Evolutionary conservation across 2,329 filamentous ascomycete species (phyloP).

Genomic region (Davidsoniella eucalypti): DNA sequence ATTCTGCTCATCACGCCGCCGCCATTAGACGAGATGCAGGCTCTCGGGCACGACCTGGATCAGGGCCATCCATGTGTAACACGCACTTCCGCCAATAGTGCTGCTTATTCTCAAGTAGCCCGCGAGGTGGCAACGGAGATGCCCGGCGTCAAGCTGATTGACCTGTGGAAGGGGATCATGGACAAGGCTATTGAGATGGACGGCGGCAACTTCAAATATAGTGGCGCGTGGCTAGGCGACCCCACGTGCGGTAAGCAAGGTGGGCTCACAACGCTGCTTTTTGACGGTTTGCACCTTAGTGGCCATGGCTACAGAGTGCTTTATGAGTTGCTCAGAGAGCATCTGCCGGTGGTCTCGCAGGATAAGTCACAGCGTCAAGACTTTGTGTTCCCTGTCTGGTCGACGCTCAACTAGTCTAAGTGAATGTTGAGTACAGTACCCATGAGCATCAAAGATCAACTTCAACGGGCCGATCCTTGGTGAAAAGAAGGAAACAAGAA

Average conservation of each 20-base stretch:
- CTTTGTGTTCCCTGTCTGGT: slow-evolving; percentile 35
- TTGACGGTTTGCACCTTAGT: slow-evolving; percentile 42
- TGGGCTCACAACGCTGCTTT: slow-evolving; percentile 34
- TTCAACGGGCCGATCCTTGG: no score
- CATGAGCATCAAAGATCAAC: no score
- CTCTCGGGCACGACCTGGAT: slow-evolving; percentile 30
- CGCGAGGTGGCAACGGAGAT: slow-evolving; percentile 51
- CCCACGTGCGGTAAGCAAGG: slow-evolving; percentile 33
- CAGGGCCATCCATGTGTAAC: slow-evolving; percentile 28
- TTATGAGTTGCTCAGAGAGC: slow-evolving; percentile 27
- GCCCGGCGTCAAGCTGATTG: slow-evolving; percentile 52
- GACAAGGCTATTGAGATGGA: slow-evolving; percentile 43
- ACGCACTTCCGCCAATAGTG: slow-evolving; percentile 31
- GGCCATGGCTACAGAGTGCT: slow-evolving; percentile 37
- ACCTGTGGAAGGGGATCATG: slow-evolving; percentile 71
- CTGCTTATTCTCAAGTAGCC: slow-evolving; percentile 42
- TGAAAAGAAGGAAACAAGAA: no score
- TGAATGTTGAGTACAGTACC: neutral
- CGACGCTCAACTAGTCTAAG: slow-evolving; percentile 11
- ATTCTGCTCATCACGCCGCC: slow-evolving; percentile 71
- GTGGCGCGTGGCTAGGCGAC: slow-evolving; percentile 34
- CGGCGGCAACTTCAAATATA: slow-evolving; percentile 15
- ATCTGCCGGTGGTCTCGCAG: slow-evolving; percentile 32
- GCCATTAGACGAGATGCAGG: slow-evolving; percentile 61
- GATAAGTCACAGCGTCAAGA: slow-evolving; percentile 23